These are phyloP conservation scores for Ceratocystis colombiana DNA, from an alignment of 2,329 filamentous ascomycete species.

Conservation along the genomic window DNA sequence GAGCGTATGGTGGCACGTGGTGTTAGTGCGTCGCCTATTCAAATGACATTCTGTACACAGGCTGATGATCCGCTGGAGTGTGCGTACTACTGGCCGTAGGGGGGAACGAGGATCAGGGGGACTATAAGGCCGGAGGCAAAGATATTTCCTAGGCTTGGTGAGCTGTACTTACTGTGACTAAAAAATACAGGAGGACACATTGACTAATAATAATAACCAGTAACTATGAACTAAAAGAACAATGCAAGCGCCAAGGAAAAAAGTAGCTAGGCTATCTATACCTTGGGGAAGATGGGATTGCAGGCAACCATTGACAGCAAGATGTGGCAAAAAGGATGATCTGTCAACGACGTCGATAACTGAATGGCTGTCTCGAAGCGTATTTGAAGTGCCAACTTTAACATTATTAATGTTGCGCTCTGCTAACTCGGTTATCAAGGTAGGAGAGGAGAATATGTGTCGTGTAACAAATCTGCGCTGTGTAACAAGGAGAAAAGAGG, in stretches of 20 bases:
- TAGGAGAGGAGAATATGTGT: neutral
- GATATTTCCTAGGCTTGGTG: conserved; percentile 3
- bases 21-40: conserved; percentile 52
- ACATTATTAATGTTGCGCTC: conserved; percentile 15
- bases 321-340: neutral
- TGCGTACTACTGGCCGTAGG: conserved; percentile 22
- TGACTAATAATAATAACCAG: neutral
- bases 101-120: neutral
- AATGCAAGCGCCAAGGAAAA: neutral
- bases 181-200: neutral
- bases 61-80: conserved; percentile 34
- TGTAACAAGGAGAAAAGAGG: too few species aligned
- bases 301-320: neutral
- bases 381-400: conserved; percentile 11
- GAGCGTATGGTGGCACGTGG: conserved; percentile 63
- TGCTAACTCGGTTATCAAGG: conserved; percentile 9
- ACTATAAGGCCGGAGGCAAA: neutral
- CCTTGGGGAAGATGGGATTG: too few species aligned
- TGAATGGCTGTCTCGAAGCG: neutral
- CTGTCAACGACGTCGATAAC: too few species aligned
- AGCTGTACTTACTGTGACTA: neutral
- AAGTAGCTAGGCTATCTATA: neutral
- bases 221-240: too few species aligned
- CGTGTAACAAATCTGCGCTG: too few species aligned
- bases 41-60: conserved; percentile 65